Evolutionary conservation across 129 eudicot species (phyloP).

Genomic region (Helichrysum umbraculigerum): DNA sequence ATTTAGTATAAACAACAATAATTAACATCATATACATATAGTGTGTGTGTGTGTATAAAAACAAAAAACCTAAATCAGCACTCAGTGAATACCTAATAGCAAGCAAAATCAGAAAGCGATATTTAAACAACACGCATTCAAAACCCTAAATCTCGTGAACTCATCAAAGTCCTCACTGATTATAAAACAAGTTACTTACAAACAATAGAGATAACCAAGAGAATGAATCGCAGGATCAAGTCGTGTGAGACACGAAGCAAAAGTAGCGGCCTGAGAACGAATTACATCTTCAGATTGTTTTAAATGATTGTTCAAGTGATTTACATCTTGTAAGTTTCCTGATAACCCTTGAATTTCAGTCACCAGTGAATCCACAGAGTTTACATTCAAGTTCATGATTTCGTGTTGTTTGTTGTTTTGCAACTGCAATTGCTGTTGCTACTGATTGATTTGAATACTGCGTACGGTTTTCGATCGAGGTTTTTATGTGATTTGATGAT

Average conservation of each 20-base stretch:
- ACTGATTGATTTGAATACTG: neutral
- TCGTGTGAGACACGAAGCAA: slow-evolving; percentile 47
- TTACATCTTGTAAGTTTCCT: slow-evolving; percentile 39
- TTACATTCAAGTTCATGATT: slow-evolving; percentile 41
- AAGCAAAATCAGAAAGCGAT: neutral
- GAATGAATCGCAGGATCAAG: slow-evolving; percentile 82
- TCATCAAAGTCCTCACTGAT: slow-evolving; percentile 2
- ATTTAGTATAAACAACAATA: neutral
- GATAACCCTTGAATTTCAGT: slow-evolving; percentile 76
- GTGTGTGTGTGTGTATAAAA: neutral
- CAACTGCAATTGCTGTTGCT: neutral
- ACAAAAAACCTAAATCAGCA: slow-evolving; percentile 7
- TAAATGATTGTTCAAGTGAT: slow-evolving; percentile 54
- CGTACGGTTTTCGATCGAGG: neutral
- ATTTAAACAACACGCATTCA: neutral
- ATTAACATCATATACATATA: neutral
- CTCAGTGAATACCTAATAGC: neutral
- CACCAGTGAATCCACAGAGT: slow-evolving; percentile 55
- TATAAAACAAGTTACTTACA: slow-evolving; percentile 45
- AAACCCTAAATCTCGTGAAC: slow-evolving; percentile 18
- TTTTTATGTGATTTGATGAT: slow-evolving; percentile 11
- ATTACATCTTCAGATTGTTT: slow-evolving; percentile 61
- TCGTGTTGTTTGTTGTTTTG: neutral
- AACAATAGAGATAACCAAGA: slow-evolving; percentile 77
- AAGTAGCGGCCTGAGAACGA: slow-evolving; percentile 57